Evolutionary conservation across 192 early-diverging fungal genomes (phyloP).

Genomic region (Chytriomyces sp.): DNA sequence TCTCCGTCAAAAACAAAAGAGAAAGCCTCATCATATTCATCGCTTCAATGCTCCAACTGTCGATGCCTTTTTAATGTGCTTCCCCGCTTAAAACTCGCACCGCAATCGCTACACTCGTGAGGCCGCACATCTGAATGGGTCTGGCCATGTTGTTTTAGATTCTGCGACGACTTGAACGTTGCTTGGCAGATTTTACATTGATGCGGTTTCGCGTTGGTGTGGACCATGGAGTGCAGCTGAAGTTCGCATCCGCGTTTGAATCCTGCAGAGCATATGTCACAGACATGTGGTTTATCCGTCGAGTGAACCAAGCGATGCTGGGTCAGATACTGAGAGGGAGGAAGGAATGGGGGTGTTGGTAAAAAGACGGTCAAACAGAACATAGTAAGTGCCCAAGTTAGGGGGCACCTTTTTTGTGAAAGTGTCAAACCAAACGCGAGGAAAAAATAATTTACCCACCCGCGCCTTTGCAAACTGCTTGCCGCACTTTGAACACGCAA

Average conservation of each 20-base stretch:
- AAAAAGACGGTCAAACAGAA: too few relatives aligned
- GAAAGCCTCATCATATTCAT: too few relatives aligned
- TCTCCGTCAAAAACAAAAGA: too few relatives aligned
- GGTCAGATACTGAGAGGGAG: not conserved
- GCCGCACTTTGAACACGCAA: not conserved
- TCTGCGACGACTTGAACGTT: conserved; percentile 11
- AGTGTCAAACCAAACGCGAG: not conserved
- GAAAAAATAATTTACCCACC: conserved; percentile 11
- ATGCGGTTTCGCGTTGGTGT: not conserved
- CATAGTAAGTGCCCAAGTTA: not conserved
- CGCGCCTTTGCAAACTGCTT: conserved; percentile 16
- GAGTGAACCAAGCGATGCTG: conserved; percentile 10
- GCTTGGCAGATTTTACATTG: not conserved
- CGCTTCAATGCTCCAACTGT: not conserved
- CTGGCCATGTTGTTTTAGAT: conserved; percentile 18
- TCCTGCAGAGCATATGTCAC: not conserved
- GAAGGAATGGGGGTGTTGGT: not conserved
- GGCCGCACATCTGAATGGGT: not conserved
- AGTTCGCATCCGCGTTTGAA: conserved; percentile 14
- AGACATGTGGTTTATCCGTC: not conserved
- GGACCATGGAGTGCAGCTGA: not conserved
- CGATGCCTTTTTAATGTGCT: not conserved
- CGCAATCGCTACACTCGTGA: not conserved
- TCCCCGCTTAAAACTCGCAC: not conserved
- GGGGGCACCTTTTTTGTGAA: too few relatives aligned